Base-by-base conservation (phyloP, 768 basidiomycete species). In the Wakefieldia striispora region DNA sequence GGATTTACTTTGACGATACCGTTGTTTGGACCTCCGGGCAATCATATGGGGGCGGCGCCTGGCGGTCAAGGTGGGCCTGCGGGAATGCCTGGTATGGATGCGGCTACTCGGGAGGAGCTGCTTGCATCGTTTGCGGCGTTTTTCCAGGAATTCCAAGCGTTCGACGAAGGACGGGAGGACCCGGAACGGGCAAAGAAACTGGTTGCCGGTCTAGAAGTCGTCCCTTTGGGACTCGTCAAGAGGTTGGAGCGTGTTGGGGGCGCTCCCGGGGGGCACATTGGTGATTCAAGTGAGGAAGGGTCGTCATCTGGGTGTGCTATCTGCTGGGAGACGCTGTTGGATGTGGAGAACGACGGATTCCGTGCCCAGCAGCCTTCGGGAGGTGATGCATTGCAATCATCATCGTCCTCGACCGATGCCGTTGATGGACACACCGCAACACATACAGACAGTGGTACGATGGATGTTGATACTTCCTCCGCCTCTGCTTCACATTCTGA, bases 291-390 rank as follows among this genome's bases (percentile, higher is more conserved):
- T 19, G 65, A 72, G 0, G 77, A 76, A 52, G 60, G 49, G 37
- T 20, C 60, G 37, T 53, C 69, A 2, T 75, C 79, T 13, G 71
- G 69, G 11, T 90, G 88, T 60, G 86, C 88, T 2, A 80, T 90
- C 39, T 91, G 88, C 62, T 89, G 85, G 86, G 88, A 90, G 57
- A 71, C 70, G 27, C 59, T 89, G 17, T 65, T 90, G 45, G 74
- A 78, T 40, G 58, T 56, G 56, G 72, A 59, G 72, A 78, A 50
- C 63, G 79, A 67, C 33, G 62, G 59, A 8, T 71, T 55, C 33
- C 53, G n/a, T 9, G 43, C 53, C 16, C 60, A 46, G 3, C 54
- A 59, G 2, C 19, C 47, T 35, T 45, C 43, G 3, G 65, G 39
- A 40, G 37, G 40, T 17, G 54, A 51, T 16, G 45, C 16, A 2